A percentile compares a stretch with the other conserved stretches of the same genome.
Evolutionary conservation across 495 filamentous ascomycete species (phyloP).

Genomic region (Lepraria neglecta): DNA sequence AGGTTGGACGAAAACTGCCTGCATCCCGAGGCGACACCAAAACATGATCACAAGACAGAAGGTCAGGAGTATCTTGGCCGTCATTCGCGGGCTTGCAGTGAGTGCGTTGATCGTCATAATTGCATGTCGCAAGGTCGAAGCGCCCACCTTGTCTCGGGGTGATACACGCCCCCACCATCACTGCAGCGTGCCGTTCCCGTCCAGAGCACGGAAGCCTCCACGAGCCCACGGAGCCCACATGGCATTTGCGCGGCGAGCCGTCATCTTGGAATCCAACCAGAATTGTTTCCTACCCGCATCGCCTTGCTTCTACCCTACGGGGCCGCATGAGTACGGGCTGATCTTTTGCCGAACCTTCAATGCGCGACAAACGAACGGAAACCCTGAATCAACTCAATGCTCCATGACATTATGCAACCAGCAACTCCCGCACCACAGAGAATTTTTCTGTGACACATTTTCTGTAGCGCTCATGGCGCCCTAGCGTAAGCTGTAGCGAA

Average conservation of each 20-base stretch:
- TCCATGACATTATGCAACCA: not conserved
- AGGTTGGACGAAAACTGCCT: not conserved
- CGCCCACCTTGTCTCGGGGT: conserved; percentile 9
- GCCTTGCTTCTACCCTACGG: conserved; percentile 7
- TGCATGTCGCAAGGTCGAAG: conserved; percentile 10
- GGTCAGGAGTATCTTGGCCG: not conserved
- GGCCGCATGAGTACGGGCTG: conserved; percentile 7
- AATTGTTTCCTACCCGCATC: conserved; percentile 8
- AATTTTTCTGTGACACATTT: not conserved
- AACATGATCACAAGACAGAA: conserved; percentile 2
- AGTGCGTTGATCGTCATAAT: not conserved
- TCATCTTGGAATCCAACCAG: conserved; percentile 17
- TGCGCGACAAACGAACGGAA: conserved; percentile 14
- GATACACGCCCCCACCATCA: conserved; percentile 15
- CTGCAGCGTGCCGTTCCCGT: conserved; percentile 22
- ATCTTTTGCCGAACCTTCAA: conserved; percentile 19
- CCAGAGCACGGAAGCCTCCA: conserved; percentile 19
- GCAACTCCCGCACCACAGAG: conserved; percentile 4
- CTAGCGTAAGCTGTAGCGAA: not conserved
- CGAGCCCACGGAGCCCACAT: conserved; percentile 13
- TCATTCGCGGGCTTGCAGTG: conserved; percentile 7
- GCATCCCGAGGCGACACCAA: not conserved
- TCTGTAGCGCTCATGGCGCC: not conserved
- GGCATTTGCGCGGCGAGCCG: conserved; percentile 18
- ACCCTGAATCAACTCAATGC: not conserved